Percentiles rank a stretch among this genome's conserved stretches.
These are phyloP conservation scores for Carex cristatella DNA, from an alignment of 176 grass and related monocot species.

Conservation along the genomic window DNA sequence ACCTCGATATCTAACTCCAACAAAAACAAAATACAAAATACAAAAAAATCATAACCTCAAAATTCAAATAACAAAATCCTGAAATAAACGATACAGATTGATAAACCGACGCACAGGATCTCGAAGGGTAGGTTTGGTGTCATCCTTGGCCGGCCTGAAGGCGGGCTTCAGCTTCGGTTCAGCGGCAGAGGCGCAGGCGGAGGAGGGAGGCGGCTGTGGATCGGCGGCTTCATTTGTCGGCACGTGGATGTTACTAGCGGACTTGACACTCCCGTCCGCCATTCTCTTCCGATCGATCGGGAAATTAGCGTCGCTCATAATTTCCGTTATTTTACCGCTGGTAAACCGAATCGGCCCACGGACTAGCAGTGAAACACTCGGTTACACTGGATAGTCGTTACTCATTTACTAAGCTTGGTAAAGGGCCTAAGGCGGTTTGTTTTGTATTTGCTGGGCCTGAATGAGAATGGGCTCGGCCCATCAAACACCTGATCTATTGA, in stretches of 20 bases:
- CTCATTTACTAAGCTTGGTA: not conserved
- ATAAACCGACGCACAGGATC: constrained; percentile 42
- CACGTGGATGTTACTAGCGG: not conserved
- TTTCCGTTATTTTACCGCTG: not conserved
- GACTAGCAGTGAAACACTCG: not conserved
- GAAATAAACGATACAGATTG: not conserved
- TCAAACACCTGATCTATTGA: not conserved
- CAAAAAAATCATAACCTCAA: not conserved
- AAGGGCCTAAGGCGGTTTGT: not conserved
- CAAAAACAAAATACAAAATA: not conserved
- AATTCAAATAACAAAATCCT: not conserved
- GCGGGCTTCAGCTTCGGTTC: constrained; percentile 40
- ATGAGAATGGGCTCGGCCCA: not conserved
- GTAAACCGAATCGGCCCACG: constrained; percentile 1
- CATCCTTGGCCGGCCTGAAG: constrained; percentile 48
- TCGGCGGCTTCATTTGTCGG: not conserved
- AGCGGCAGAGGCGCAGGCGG: not conserved
- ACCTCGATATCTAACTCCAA: constrained; percentile 55
- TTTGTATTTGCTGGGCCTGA: not conserved
- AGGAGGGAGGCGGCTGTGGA: not conserved
- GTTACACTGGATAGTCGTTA: not conserved
- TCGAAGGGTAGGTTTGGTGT: constrained; percentile 69
- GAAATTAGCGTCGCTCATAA: not conserved
- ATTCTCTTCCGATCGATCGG: constrained; percentile 21
- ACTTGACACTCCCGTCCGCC: constrained; percentile 14